phyloP scores from a whole-genome alignment of 768 basidiomycete genomes.

The Hericium rajendrae region DNA sequence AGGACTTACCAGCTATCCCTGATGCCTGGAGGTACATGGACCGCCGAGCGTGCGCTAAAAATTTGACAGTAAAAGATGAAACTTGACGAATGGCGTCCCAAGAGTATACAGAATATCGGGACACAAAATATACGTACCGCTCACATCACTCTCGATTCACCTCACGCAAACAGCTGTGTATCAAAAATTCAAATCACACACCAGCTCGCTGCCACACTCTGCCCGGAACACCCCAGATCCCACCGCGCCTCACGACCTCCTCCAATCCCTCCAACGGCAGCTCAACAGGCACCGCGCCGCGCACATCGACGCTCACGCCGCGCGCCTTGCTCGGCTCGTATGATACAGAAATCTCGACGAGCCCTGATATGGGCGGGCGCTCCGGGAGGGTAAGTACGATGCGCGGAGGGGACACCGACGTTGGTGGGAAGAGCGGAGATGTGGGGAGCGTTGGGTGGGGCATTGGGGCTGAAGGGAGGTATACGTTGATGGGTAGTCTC shows the following conservation, averaged over 20 bases:
- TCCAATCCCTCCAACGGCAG: slow-evolving; percentile 46
- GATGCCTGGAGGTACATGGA: too few species aligned
- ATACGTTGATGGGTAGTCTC: slow-evolving; percentile 68
- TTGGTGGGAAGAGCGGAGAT: slow-evolving; percentile 4
- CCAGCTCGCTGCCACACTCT: slow-evolving; percentile 36
- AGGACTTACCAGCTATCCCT: too few species aligned
- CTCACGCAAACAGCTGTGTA: too few species aligned
- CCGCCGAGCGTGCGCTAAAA: too few species aligned
- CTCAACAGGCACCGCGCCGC: slow-evolving; percentile 42
- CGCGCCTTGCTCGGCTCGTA: slow-evolving; percentile 48
- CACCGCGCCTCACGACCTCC: slow-evolving; percentile 65
- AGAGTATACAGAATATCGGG: too few species aligned
- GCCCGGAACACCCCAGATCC: slow-evolving; percentile 58
- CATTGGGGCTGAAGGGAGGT: slow-evolving; percentile 35
- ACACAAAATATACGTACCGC: too few species aligned
- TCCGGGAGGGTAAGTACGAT: slow-evolving; percentile 61
- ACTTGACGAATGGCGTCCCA: too few species aligned
- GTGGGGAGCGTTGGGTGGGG: slow-evolving; percentile 10
- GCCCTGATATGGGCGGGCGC: slow-evolving; percentile 51
- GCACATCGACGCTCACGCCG: slow-evolving; percentile 48
- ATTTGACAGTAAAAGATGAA: too few species aligned
- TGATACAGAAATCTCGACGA: slow-evolving; percentile 53
- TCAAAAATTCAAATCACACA: background rate
- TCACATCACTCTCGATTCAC: too few species aligned
- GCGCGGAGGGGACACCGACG: slow-evolving; percentile 27